A percentile compares a stretch with the other conserved stretches of the same genome.
These are phyloP conservation scores for Mycena vulgaris DNA, from an alignment of 768 basidiomycete genomes.

Conservation along the genomic window DNA sequence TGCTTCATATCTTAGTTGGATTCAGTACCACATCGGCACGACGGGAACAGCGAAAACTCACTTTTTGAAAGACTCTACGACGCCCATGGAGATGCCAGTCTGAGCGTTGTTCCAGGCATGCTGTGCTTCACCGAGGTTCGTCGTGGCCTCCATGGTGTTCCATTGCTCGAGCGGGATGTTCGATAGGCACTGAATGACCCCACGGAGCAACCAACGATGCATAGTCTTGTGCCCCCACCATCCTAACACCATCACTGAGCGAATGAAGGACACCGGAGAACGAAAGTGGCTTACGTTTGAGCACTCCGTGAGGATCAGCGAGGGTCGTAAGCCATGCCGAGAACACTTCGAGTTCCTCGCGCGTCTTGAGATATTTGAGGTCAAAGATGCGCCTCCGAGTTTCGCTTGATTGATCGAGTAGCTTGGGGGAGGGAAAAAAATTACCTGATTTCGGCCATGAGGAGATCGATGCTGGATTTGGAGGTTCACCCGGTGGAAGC, in stretches of 20 bases:
- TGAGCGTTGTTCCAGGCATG: background rate
- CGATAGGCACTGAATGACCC: background rate
- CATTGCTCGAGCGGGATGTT: background rate
- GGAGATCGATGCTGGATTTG: slow-evolving; percentile 5
- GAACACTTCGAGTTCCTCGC: no score
- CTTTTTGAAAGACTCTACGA: background rate
- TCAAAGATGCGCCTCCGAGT: no score
- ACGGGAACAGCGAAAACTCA: background rate
- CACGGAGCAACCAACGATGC: background rate
- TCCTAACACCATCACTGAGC: background rate
- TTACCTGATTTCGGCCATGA: slow-evolving; percentile 7
- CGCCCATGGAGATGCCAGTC: background rate
- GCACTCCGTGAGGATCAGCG: no score
- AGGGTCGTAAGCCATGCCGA: no score
- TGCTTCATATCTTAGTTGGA: background rate
- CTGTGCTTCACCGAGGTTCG: background rate
- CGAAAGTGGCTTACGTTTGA: no score
- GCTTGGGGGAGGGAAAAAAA: background rate
- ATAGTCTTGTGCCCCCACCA: background rate
- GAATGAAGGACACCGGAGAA: background rate
- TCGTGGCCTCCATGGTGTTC: background rate
- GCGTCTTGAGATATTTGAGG: no score
- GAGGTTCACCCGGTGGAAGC: background rate
- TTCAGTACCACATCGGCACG: background rate
- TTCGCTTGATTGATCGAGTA: no score